phyloP scores from a whole-genome alignment of 805 yeast species.

The Komagataella mondaviorum region DNA sequence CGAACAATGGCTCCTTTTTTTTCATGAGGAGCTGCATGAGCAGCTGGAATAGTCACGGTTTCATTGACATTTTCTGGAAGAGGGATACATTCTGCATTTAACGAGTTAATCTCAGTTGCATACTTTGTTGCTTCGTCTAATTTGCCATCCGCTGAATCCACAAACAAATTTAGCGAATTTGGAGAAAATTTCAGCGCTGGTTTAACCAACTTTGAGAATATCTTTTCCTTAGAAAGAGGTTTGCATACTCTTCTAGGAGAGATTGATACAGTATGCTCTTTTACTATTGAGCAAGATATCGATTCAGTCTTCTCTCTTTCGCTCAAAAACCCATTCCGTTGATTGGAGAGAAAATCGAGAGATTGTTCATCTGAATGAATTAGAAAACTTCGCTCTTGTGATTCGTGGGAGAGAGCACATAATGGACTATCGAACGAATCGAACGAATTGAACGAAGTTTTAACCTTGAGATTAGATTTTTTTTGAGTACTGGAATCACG shows the following conservation, averaged over 20 bases:
- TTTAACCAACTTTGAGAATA: not conserved
- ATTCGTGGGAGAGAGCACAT: not conserved
- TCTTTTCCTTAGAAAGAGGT: not conserved
- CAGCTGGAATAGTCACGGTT: constrained; percentile 45
- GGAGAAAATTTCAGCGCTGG: not conserved
- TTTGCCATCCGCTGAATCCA: constrained; percentile 48
- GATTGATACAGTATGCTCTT: not conserved
- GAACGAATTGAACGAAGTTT: not conserved
- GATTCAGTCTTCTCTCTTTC: not conserved
- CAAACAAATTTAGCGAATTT: constrained; percentile 29
- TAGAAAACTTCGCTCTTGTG: not conserved
- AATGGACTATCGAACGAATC: not conserved
- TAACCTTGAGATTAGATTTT: not conserved
- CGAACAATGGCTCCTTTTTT: not conserved
- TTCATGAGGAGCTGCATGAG: not conserved
- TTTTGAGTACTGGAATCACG: not conserved
- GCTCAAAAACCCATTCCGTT: not conserved
- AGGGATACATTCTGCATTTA: constrained; percentile 48
- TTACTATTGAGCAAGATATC: not conserved
- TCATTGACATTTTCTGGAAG: constrained; percentile 45
- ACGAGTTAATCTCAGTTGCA: constrained; percentile 56
- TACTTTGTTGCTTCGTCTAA: constrained; percentile 52
- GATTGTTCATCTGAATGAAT: not conserved
- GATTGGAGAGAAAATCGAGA: not conserved
- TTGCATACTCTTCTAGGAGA: not conserved